Conservation (phyloP, 1,284 basidiomycete genomes). For the Lentinula novae-zelandiae region DNA sequence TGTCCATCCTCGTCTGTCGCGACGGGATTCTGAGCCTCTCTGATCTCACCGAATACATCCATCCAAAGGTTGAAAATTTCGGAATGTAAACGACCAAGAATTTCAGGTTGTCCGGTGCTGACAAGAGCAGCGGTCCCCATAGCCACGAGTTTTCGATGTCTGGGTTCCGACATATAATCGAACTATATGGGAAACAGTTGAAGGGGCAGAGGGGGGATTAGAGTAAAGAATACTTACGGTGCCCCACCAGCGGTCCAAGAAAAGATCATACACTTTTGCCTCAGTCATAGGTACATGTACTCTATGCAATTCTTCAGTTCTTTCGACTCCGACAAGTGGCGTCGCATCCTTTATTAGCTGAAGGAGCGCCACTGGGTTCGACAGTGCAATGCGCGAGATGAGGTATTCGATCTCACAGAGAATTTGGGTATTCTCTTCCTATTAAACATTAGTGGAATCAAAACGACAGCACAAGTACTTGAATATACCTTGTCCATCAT, state of each 20-base stretch:
- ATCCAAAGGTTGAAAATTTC: conserved; percentile 89
- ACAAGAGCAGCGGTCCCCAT: conserved; percentile 73
- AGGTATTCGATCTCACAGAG: conserved; percentile 66
- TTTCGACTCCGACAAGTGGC: conserved; percentile 29
- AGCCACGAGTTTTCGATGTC: conserved; percentile 68
- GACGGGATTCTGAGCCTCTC: conserved; percentile 54
- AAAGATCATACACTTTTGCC: conserved; percentile 52
- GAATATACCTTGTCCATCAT: conserved; percentile 58
- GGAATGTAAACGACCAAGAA: conserved; percentile 63
- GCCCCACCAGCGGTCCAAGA: conserved; percentile 79
- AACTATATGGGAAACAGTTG: conserved; percentile 47
- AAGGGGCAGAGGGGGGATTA: background rate
- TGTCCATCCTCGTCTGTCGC: conserved; percentile 32
- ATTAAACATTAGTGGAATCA: background rate
- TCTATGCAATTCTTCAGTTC: background rate
- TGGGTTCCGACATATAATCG: conserved; percentile 79
- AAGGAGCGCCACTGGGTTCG: conserved; percentile 60
- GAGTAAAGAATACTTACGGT: conserved; percentile 42
- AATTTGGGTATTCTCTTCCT: conserved; percentile 47
- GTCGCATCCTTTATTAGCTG: conserved; percentile 64
- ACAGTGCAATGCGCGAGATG: conserved; percentile 64
- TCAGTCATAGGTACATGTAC: conserved; percentile 35
- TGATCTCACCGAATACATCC: conserved; percentile 86
- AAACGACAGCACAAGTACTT: background rate
- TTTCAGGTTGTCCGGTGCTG: conserved; percentile 63